Conservation (phyloP, 768 basidiomycete genomes). For the Hemileccinum impolitum region DNA sequence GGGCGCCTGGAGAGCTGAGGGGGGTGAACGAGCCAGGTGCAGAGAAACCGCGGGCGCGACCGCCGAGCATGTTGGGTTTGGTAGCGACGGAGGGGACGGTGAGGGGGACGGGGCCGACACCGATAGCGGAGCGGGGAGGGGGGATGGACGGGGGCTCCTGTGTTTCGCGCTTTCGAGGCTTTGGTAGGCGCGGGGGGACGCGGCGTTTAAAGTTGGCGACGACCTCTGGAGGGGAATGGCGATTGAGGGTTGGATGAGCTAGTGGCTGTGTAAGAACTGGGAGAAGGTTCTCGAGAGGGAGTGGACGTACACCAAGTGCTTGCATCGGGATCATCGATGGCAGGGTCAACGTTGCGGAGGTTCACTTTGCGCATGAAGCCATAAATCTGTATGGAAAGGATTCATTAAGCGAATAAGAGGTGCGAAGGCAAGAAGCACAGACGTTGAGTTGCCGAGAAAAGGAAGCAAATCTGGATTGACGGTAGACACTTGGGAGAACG, state of each 20-base stretch:
- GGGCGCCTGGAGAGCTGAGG: slow-evolving; percentile 52
- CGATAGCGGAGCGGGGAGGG: slow-evolving; percentile 73
- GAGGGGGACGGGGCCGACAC: slow-evolving; percentile 65
- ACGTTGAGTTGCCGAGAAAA: slow-evolving; percentile 98
- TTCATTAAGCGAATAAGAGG: slow-evolving; percentile 23
- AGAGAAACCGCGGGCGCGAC: slow-evolving; percentile 76
- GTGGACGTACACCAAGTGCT: slow-evolving; percentile 88
- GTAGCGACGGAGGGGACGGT: slow-evolving; percentile 45
- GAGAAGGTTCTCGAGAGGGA: slow-evolving; percentile 15
- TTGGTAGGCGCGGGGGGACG: slow-evolving; percentile 88
- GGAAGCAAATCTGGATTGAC: slow-evolving; percentile 95
- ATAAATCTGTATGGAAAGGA: slow-evolving; percentile 67
- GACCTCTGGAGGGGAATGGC: slow-evolving; percentile 85
- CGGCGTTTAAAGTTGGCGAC: slow-evolving; percentile 95
- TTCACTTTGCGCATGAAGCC: slow-evolving; percentile 99
- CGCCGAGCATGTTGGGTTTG: slow-evolving; percentile 42
- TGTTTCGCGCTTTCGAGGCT: slow-evolving; percentile 76
- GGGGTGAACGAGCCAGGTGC: slow-evolving; percentile 80
- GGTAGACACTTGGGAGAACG: slow-evolving; percentile 90
- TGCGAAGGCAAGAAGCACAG: slow-evolving; percentile 38
- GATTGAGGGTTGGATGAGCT: slow-evolving; percentile 91
- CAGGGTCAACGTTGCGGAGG: slow-evolving; percentile 91
- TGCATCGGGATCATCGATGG: slow-evolving; percentile 93
- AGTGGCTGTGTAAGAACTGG: slow-evolving; percentile 26
- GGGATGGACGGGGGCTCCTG: slow-evolving; percentile 67